Evolutionary conservation across 495 filamentous ascomycete genomes (phyloP), one percentile per base, ranked within the genome.

Genomic region (Aspergillus conjunctus): DNA sequence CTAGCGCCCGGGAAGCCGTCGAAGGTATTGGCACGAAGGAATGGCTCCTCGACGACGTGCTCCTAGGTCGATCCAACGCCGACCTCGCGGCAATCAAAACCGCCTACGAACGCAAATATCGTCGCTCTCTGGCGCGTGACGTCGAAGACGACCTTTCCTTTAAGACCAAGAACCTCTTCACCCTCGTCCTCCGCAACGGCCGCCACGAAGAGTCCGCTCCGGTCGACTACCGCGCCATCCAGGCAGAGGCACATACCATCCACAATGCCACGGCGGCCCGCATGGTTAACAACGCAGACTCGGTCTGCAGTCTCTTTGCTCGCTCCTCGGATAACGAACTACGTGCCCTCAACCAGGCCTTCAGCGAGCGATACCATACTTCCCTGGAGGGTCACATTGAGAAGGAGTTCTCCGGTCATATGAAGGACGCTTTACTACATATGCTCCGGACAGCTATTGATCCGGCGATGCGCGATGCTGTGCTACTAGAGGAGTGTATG

Each of bases 331-430:
- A 96, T 67, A 86, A 82, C 30, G 91, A 97, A 70, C 76, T 98
- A 55, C 83, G 90, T 26, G 92, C 93, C 49, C 90, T 97, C 58
- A 83, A 83, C 22, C 80, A 87, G 39, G 80, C 81, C 4, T 97
- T 93, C 72, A 73, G 84, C 46, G 74, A 81, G 32, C 84, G 83
- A 44, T 94, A 90, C 68, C 79, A 84, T 1, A 73, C 78, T 11
- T 72, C 81, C 18, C 77, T 98, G 9, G 87, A 91, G 56, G 84
- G 85, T 30, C 86, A 91, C 53, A 82, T 97, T 44, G 80, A 83
- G 54, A 87, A 82, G 76, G 87, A 94, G 68, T 96, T 97, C 74
- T 88, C 87, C 1, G 93, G 93, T 0, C 93, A 98, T 66, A 97
- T 97, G 91, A 83, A 93, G 73, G 82, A 89, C 26, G 92, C 91